A percentile compares a stretch with the other conserved stretches of the same genome.
These are phyloP conservation scores for Rhodotorula sphaerocarpa DNA, from an alignment of 768 basidiomycete species.

Conservation along the genomic window DNA sequence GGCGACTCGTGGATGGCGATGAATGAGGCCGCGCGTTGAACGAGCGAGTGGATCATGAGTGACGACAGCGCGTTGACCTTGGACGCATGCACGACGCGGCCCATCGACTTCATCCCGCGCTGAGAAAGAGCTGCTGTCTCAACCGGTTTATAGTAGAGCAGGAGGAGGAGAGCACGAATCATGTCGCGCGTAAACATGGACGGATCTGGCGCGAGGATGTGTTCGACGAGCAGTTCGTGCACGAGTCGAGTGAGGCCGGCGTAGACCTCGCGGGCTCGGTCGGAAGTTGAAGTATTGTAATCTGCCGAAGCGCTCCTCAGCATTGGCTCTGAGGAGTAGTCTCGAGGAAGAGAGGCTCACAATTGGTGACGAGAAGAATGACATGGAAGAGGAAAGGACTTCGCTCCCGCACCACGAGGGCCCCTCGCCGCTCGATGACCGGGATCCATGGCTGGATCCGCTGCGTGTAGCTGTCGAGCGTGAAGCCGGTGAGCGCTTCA, in stretches of 20 bases:
- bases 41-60: constrained; percentile 23
- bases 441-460: constrained; percentile 30
- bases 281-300: constrained; percentile 28
- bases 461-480: constrained; percentile 12
- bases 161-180: constrained; percentile 21
- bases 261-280: constrained; percentile 26
- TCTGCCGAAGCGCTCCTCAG: background rate
- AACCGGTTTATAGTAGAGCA: constrained; percentile 32
- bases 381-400: constrained; percentile 30
- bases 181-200: constrained; percentile 19
- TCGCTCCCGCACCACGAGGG: constrained; percentile 12
- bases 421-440: constrained; percentile 1
- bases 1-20: constrained; percentile 19
- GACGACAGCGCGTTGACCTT: constrained; percentile 32
- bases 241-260: constrained; percentile 23
- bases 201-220: constrained; percentile 21
- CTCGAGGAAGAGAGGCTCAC: background rate
- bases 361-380: constrained; percentile 32
- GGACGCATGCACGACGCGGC: constrained; percentile 17
- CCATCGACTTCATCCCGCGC: constrained; percentile 13
- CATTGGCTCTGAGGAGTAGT: too few relatives aligned
- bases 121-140: background rate
- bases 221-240: constrained; percentile 12
- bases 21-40: constrained; percentile 16
- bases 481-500: too few relatives aligned